Base-by-base conservation (phyloP, 164 flowering plant genomes). In the Akebia trifoliata region DNA sequence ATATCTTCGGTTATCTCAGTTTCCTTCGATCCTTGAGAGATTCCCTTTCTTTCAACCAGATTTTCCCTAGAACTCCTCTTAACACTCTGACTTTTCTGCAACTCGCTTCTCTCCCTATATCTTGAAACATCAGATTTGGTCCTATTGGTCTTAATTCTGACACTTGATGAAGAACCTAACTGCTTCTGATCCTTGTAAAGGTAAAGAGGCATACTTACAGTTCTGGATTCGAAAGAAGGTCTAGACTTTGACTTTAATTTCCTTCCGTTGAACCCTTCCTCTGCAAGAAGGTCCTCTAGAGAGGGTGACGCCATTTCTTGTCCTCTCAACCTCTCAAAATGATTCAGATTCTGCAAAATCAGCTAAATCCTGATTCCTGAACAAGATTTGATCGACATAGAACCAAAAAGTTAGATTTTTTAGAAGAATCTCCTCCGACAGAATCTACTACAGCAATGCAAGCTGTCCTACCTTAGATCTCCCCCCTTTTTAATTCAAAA, bases 221-320 rank as follows among this genome's bases (percentile, higher is more conserved):
- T 51, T 10, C 64, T 67, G 24, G 72, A 24, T 36, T 63, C 38
- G 1, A 55, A 65, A 6, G 81, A 78, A 28, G 63, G 3, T 70
- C 83, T 70, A 7, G 73, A n/a, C 15, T 59, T 67, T 6, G 50
- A 32, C 54, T 54, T 61, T 21, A 63, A 61, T 61, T 50, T 76
- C 55, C 78, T 67, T 49, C 80, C 74, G 55, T 59, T 73, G 39
- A 84, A 87, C 8, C 89, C 89, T 59, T 87, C 95, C 57, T 79
- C 74, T 14, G 73, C 75, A 34, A 87, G 82, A 63, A 87, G 84
- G 20, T 84, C 79, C 61, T 77, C 79, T 65, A 87, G 68, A 49
- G 95, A 80, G 5, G 64, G 50, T 29, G 76, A 71, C 17, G 87
- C 74, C 94, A 81, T 84, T 60, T 56, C 29, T 21, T 45, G 30